phyloP scores from a whole-genome alignment of 2,329 filamentous ascomycete species.

The Cercospora sp. region DNA sequence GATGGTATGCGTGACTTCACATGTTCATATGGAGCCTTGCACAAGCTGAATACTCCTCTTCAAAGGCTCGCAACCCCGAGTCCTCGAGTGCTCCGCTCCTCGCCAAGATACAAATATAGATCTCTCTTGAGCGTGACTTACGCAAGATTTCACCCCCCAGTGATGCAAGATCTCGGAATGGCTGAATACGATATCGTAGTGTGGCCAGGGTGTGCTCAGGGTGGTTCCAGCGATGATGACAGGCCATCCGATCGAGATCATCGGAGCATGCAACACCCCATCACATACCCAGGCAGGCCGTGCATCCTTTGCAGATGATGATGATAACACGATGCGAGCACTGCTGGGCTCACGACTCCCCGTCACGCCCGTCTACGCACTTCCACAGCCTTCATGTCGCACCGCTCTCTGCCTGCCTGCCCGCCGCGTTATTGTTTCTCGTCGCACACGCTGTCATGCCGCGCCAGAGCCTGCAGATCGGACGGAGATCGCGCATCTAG shows the following conservation, averaged over 20 bases:
- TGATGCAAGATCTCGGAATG: background rate
- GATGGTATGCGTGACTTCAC: background rate
- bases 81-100: background rate
- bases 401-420: background rate
- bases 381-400: background rate
- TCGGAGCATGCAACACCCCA: background rate
- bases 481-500: constrained; percentile 1
- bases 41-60: background rate
- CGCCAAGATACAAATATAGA: background rate
- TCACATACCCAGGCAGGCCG: background rate
- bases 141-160: background rate
- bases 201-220: background rate
- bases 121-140: background rate
- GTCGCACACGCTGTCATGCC: background rate
- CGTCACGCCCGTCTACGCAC: background rate
- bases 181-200: background rate
- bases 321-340: background rate
- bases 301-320: background rate
- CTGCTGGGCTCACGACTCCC: background rate
- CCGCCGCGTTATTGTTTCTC: background rate
- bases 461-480: background rate
- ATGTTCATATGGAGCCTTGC: background rate
- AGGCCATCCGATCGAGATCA: background rate
- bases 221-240: background rate
- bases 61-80: background rate